A percentile compares a stretch with the other conserved stretches of the same genome.
Evolutionary conservation across 2,329 filamentous ascomycete species (phyloP).

Genomic region (Trichophyton equinum): DNA sequence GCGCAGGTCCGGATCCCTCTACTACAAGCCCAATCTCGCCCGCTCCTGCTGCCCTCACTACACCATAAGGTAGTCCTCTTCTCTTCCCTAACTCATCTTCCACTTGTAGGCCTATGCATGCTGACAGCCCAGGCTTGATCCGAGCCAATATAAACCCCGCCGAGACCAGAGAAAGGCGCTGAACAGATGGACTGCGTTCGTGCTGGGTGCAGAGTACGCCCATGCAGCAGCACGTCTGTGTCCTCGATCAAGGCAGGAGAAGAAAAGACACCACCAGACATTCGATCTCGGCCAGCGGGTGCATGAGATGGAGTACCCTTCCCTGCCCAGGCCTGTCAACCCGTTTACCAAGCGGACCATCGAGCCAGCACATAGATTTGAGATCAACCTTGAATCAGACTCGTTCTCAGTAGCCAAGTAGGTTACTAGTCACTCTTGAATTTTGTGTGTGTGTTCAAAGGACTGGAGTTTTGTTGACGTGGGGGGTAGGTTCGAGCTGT

Average conservation of each 20-base stretch:
- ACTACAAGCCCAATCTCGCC: slow-evolving; percentile 46
- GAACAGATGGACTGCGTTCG: slow-evolving; percentile 37
- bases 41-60: slow-evolving; percentile 84
- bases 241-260: slow-evolving; percentile 34
- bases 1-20: slow-evolving; percentile 38
- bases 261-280: slow-evolving; percentile 29
- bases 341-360: slow-evolving; percentile 31
- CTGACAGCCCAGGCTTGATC: slow-evolving; percentile 27
- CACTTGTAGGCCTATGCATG: background rate
- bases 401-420: slow-evolving; percentile 36
- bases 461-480: background rate
- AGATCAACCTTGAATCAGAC: slow-evolving; percentile 37
- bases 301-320: slow-evolving; percentile 34
- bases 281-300: slow-evolving; percentile 34
- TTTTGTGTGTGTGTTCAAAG: background rate
- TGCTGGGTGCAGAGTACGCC: slow-evolving; percentile 37
- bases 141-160: slow-evolving; percentile 31
- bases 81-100: background rate
- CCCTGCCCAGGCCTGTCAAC: slow-evolving; percentile 33
- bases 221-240: slow-evolving; percentile 34
- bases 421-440: slow-evolving; percentile 8
- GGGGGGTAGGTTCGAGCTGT: slow-evolving; percentile 30
- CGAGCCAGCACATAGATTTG: slow-evolving; percentile 38
- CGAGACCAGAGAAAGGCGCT: slow-evolving; percentile 37
- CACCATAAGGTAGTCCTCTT: slow-evolving; percentile 31